Percentiles rank a stretch among this genome's conserved stretches.
phyloP scores from a whole-genome alignment of 1,284 basidiomycete species.

The Ceratobasidium sp. region DNA sequence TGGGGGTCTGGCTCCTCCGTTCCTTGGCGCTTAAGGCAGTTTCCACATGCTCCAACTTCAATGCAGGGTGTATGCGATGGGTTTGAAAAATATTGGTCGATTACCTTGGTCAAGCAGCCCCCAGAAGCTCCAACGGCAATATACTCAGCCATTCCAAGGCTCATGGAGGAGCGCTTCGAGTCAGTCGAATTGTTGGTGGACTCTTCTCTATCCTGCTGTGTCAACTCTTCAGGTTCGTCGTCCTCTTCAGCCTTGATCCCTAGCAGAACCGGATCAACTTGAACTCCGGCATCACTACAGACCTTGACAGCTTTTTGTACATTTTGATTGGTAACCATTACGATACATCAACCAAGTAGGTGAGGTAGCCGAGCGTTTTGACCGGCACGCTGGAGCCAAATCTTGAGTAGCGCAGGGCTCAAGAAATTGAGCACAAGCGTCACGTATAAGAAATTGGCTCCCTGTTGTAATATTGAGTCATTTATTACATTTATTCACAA shows the following conservation, averaged over 20 bases:
- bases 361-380: not conserved
- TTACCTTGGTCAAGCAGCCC: no score
- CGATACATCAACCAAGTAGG: not conserved
- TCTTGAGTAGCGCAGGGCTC: not conserved
- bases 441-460: not conserved
- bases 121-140: not conserved
- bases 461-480: not conserved
- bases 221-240: no score
- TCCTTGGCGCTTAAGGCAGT: no score
- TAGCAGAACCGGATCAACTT: not conserved
- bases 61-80: no score
- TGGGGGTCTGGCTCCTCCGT: no score
- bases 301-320: not conserved
- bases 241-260: not conserved
- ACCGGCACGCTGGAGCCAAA: slow-evolving; percentile 1
- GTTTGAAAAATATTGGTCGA: no score
- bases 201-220: not conserved
- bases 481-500: not conserved
- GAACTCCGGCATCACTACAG: not conserved
- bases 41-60: no score
- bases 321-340: not conserved
- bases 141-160: slow-evolving; percentile 11
- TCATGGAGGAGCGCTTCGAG: not conserved
- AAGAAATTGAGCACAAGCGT: not conserved
- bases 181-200: not conserved